Conservation (phyloP, 2,329 filamentous ascomycete species). For the Trichoderma cornu-damae region DNA sequence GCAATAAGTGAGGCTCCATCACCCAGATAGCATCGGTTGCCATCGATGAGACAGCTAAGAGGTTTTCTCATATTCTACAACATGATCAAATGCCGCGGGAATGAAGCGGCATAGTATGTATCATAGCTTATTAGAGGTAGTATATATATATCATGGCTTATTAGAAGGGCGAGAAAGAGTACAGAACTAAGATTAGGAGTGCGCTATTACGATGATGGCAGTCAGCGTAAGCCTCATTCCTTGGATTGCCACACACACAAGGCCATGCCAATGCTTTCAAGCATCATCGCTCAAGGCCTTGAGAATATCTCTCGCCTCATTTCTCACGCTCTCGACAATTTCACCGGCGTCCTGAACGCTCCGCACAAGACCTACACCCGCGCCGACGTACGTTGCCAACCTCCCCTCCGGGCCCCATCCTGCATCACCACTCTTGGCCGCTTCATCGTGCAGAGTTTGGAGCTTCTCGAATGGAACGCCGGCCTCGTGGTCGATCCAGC, state of each 20-base stretch:
- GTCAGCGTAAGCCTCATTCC: not conserved
- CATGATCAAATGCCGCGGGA: not conserved
- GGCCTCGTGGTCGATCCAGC: constrained; percentile 33
- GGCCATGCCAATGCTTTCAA: not conserved
- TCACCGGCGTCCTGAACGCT: constrained; percentile 35
- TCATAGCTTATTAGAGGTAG: not conserved
- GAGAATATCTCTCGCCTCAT: constrained; percentile 25
- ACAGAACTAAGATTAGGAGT: not conserved
- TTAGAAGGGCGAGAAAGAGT: not conserved
- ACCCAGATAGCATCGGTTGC: no score
- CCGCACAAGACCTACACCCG: constrained; percentile 41
- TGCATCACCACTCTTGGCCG: constrained; percentile 36
- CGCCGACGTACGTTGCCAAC: constrained; percentile 47
- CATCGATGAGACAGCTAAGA: no score
- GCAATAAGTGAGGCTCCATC: not conserved
- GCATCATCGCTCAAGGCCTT: constrained; percentile 12
- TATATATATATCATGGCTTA: not conserved
- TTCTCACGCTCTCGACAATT: constrained; percentile 35
- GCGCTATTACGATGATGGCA: not conserved
- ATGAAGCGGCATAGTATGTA: not conserved
- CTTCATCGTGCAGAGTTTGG: constrained; percentile 39
- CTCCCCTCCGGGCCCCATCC: constrained; percentile 46
- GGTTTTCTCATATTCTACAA: not conserved
- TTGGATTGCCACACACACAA: not conserved
- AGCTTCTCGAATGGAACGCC: constrained; percentile 42